Base-by-base conservation (phyloP, 768 basidiomycete genomes). In the Omphalotus guepiniiformis region DNA sequence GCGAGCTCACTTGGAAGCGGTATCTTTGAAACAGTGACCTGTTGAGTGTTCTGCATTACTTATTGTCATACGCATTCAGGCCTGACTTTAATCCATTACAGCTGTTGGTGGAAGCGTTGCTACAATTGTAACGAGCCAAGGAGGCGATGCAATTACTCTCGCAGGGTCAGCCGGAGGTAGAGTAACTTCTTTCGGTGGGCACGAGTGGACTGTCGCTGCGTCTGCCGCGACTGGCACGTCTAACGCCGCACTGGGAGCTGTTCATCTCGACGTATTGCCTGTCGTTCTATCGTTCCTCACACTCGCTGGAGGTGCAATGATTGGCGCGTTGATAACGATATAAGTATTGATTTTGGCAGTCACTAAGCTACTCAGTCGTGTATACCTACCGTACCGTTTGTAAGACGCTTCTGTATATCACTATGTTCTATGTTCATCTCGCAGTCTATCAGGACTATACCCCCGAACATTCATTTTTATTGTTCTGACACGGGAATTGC, bases 101-200 rank as follows among this genome's bases (percentile, higher is more conserved):
- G 85, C 81, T 25, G 56, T 72, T 47, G 80, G 69, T n/a, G 83
- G 77, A 12, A 48, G 64, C 7, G 76, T 68, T 2, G 63, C 70
- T 41, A 86, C 79, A 12, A 58, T 85, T 16, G 63, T 86, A 23
- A 82, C 79, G 13, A 78, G 75, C 34, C 72, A 58, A 8, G 85
- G 81, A 6, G 84, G 83, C 9, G 55, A 70, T 36, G 83, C 74
- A 1, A 63, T 84, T 48, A 86, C 83, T 0, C 70, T 87, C 16
- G 83, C 80, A 22, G 59, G 52, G 3, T 64, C 65, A 2, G 72
- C 68, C 5, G 70, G 58, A 34, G 72, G 57, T 13, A 66, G 67
- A 13, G 67, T 63, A 6, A 83, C 80, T 23, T 71, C 76, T 16
- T 72, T 70, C 51, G 78, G 71, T 21, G 82, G 82, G 28, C 71